Base-by-base conservation (phyloP, 1,139 yeast genomes). In the Candida sp. region DNA sequence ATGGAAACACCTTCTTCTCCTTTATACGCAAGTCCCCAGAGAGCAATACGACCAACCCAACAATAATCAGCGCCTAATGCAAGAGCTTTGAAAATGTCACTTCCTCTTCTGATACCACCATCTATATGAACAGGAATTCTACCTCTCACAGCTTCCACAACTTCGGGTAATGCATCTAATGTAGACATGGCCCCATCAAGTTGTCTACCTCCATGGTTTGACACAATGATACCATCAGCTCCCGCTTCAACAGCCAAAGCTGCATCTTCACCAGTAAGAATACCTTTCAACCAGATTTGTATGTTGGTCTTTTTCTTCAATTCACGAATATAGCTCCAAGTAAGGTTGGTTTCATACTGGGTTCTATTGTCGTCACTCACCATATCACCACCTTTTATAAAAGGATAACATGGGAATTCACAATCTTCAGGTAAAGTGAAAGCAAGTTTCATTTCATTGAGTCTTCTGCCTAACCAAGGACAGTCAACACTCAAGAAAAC, bases 161-260 rank as follows among this genome's bases (percentile, higher is more conserved):
- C 62, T 43, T 77, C 81, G 2, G 76, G 76, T 43, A 78, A 61
- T 5, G 76, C 70, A 51, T 76, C 74, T 36, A 78, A 58, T 1
- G 82, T 75, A 0, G 82, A 68, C 43, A 69, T 64, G 2, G 79
- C 63, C 36, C 65, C 72, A 43, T 78, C 83, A 44, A 78, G 57
- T 45, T 78, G 81, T 45, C 83, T 63, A 12, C 83, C 83, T 15
- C 83, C 83, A 53, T 78, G 82, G 50, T 78, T 78, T 6, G 82
- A 77, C 30, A 78, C 60, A 5, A 78, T 70, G 21, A 77, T 74
- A 4, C 79, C 84, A 38, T 73, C 70, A 30, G 71, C 71, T 3
- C 72, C 70, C 46, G 70, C 60, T 42, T 73, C 70, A 3, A 73
- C 66, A 0, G 83, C 83, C 40, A 62, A 53, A 12, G 75, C 56